phyloP scores from a whole-genome alignment of 805 yeast species.

The Debaryomyces tyrocola region DNA sequence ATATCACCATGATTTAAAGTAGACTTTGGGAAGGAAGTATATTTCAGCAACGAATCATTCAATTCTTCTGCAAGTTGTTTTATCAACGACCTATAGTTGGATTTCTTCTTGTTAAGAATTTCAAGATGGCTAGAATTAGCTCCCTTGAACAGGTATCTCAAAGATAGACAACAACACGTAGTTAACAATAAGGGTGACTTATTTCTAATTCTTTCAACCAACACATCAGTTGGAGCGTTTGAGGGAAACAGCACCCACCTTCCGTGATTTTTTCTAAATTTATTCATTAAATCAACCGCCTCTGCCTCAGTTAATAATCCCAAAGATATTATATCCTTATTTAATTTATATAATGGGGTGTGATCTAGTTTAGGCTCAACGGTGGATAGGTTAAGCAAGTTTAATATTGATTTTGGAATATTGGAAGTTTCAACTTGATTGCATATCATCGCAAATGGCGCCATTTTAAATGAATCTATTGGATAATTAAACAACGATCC shows the following conservation, averaged over 20 bases:
- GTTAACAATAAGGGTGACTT: constrained; percentile 66
- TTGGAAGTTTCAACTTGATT: constrained; percentile 26
- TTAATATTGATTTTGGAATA: constrained; percentile 37
- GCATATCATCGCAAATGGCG: constrained; percentile 46
- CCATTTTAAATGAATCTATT: constrained; percentile 33
- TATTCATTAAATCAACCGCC: constrained; percentile 49
- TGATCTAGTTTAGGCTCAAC: constrained; percentile 3
- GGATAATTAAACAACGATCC: constrained; percentile 24
- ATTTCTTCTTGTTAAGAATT: constrained; percentile 17
- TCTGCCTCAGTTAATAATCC: constrained; percentile 51
- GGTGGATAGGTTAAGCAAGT: constrained; percentile 20
- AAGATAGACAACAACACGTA: constrained; percentile 60
- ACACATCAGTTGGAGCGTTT: constrained; percentile 43
- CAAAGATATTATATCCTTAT: constrained; percentile 50
- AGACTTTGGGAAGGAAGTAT: constrained; percentile 22
- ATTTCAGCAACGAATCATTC: constrained; percentile 39
- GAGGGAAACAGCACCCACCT: constrained; percentile 77
- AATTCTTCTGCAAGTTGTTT: constrained; percentile 51
- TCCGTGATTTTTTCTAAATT: constrained; percentile 67
- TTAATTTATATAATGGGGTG: constrained; percentile 14
- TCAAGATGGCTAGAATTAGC: constrained; percentile 25
- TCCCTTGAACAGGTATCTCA: constrained; percentile 45
- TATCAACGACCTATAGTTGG: constrained; percentile 45
- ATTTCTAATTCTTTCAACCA: constrained; percentile 48
- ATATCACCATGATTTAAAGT: constrained; percentile 27